Evolutionary conservation across 225 moss, liverwort and hornwort genomes (phyloP), one percentile per base, ranked within the genome.

Genomic region (Thuidium tamariscinum): DNA sequence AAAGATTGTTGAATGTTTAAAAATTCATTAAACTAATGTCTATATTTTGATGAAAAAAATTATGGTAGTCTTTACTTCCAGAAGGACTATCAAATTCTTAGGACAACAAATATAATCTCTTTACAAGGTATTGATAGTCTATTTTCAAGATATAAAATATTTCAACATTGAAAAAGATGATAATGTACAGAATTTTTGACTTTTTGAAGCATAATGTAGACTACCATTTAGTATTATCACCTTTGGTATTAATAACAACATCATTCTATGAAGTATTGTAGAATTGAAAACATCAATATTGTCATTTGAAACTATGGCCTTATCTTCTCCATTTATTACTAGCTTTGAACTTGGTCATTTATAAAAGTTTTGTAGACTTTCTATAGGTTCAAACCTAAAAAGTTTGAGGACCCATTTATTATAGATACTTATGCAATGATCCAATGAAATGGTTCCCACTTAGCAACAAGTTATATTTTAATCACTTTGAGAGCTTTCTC

Each of bases 81-180:
- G 4, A 11, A 54, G 0, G 25, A 25, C 10, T 9, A 16, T 23
- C 0, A 76, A 76, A 11, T 37, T 37, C 5, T 26, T 37, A 16
- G 0, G 7, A 7, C 0, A 0, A 0, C 2, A 37, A 17, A 39
- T 56, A 56, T 17, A 39, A 51, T 51, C 1, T 27, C 11, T 39
- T 56, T 1, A 56, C 1, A 27, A 56, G 26, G 27, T 39, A 27
- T 55, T 37, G 9, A 75, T 25, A 39, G 17, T 39, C 17, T 55
- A 37, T 56, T 56, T 26, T 77, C 0, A 56, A 77, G 1, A 26
- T 25, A 16, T 26, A 7, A 32, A 76, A 16, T 54, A 36, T 75
- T 36, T 25, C 0, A 1, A 76, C 2, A 37, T 36, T 37, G 26
- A 39, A 37, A 55, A 22, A 6, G 36, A 36, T 36, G 0, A 75